Base-by-base conservation (phyloP, 1,139 yeast species). In the Pichia sp. region DNA sequence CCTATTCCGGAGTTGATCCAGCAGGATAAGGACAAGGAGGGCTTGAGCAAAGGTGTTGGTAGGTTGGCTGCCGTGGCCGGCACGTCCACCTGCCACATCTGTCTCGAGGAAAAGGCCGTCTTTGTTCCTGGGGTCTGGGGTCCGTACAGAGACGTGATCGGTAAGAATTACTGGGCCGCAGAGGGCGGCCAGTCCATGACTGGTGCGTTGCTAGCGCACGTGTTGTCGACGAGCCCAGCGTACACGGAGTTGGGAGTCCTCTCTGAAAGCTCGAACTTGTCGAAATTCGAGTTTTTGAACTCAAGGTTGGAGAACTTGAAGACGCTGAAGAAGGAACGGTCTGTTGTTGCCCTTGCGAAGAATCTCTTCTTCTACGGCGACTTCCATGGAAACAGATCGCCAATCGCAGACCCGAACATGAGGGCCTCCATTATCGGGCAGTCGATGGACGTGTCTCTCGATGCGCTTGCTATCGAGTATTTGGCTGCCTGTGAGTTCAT, bases 51-150 rank as follows among this genome's bases (percentile, higher is more conserved):
- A 48, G 82, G 93, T 8, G 79, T 87, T 62, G 96, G 96, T 59
- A 80, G 98, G 64, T 76, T 93, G 63, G 98, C 99, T 15, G 97
- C 97, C 1, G 97, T 93, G 31, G 99, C 99, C 0, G 99, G 99
- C 59, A 93, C 99, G 5, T 90, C 97, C 1, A 93, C 99, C 1
- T 93, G 99, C 70, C 99, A 93, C 70, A 82, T 93, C 64, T 93
- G 90, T 57, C 79, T 92, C 80, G 87, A 96, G 41, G 79, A 82
- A 60, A 86, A 88, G 36, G 88, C 97, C 0, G 82, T 90, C 51
- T 92, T 93, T 69, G 98, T 93, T 13, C 83, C 90, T 50, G 99
- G 99, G 56, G 97, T 93, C 38, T 93, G 99, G 99, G 99, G 99
- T 23, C 99, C 99, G 3, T 93, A 93, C 72, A 80, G 90, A 65